Evolutionary conservation across 2,329 filamentous ascomycete species (phyloP), one percentile per base, ranked within the genome.

Genomic region (Neonectria neomacrospora): DNA sequence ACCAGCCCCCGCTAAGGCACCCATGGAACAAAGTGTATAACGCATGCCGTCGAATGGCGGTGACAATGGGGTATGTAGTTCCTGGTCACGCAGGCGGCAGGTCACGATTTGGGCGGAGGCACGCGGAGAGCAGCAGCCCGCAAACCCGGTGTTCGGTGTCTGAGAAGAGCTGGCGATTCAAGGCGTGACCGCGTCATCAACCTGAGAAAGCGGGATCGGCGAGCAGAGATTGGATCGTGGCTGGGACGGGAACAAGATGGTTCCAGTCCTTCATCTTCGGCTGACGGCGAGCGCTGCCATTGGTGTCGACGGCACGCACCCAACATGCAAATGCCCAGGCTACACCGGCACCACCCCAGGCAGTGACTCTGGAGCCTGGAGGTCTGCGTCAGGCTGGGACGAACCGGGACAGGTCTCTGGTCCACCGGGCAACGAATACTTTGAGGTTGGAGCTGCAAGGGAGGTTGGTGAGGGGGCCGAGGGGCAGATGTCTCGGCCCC

Each of bases 301-400:
- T 73, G 61, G 67, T 56, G 50, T 58, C 54, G 23, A 23, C 26
- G 37, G 51, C 34, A 70, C 60, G 65, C 68, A 71, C 22, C 20
- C 23, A 30, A 52, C 30, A 70, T 61, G 65, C 68, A 71, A 22
- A 62, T 26, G 20, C 16, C 61, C 57, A 73, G 71, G 71, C 71
- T 71, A 32, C 69, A 68, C 61, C 54, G 63, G 44, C 56, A 32
- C 64, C 63, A 67, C 54, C 14, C 48, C 60, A 72, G 67, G 67
- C 69, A 71, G 69, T 67, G 70, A 63, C 44, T 48, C 47, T 64
- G 71, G 67, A 73, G 71, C 71, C 71, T 73, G 58, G 64, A 64
- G 62, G 39, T 55, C 30, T 58, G 58, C 61, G 63, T 64, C 66
- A 69, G 64, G 65, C 59, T 66, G 54, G 45, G 68, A 65, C 69